These are phyloP conservation scores for Leishmania arabica DNA, from an alignment of 208 protist species.

Conservation along the genomic window DNA sequence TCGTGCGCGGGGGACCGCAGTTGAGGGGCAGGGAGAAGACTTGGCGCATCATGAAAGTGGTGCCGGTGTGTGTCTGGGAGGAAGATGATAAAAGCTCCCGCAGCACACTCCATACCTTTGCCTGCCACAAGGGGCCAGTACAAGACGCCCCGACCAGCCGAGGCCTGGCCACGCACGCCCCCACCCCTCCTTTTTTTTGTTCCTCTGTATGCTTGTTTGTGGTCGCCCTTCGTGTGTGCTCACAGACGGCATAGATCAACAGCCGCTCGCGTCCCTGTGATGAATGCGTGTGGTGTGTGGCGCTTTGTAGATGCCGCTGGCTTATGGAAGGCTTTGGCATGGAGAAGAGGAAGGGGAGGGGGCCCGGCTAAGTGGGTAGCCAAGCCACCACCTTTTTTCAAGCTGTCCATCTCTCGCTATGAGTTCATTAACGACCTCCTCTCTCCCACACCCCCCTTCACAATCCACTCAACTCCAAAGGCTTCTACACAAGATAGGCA, in stretches of 20 bases:
- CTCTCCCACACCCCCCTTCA: not conserved
- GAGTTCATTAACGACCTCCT: not conserved
- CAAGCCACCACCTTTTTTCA: not conserved
- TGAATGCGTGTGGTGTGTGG: not conserved
- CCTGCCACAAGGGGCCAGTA: not conserved
- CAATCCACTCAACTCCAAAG: not conserved
- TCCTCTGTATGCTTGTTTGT: not conserved
- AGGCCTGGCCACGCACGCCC: not conserved
- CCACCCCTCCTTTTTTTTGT: not conserved
- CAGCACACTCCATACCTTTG: not conserved
- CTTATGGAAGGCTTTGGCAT: not conserved
- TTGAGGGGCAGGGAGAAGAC: too few relatives aligned
- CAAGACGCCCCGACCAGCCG: not conserved
- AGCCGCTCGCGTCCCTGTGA: not conserved
- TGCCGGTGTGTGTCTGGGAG: not conserved
- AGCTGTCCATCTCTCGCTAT: not conserved
- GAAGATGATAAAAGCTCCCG: not conserved
- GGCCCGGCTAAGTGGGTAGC: not conserved
- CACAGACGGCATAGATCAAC: not conserved
- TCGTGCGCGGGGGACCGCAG: not conserved
- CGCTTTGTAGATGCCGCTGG: not conserved
- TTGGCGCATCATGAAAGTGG: not conserved
- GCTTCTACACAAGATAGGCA: not conserved
- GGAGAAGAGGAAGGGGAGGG: not conserved
- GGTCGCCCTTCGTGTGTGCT: not conserved